These are phyloP conservation scores for Nitzschia palea DNA, from an alignment of 108 stramenopile species.

Conservation along the genomic window DNA sequence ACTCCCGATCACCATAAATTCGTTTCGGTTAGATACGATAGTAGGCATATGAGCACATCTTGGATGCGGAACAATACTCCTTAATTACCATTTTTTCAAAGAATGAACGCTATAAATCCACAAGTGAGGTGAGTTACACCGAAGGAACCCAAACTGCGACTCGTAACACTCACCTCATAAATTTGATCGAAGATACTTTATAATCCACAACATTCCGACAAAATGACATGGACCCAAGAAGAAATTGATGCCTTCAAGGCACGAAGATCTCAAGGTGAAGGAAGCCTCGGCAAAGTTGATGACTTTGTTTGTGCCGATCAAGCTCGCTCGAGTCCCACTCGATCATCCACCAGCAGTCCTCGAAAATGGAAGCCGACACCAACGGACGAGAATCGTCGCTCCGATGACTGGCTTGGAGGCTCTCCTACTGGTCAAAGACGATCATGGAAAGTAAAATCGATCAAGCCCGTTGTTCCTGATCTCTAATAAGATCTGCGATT, in stretches of 20 bases:
- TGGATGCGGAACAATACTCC: not conserved
- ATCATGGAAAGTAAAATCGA: slow-evolving; percentile 16
- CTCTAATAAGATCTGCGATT: too few relatives aligned
- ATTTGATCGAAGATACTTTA: not conserved
- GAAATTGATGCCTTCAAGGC: slow-evolving; percentile 24
- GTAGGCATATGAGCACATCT: not conserved
- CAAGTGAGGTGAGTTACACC: too few relatives aligned
- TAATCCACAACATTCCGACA: not conserved
- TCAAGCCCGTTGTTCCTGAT: slow-evolving; percentile 15
- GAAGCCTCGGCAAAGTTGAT: slow-evolving; percentile 13
- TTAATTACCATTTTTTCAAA: not conserved
- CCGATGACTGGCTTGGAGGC: slow-evolving; percentile 8
- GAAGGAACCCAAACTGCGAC: too few relatives aligned
- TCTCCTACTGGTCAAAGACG: slow-evolving; percentile 8
- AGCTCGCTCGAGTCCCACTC: not conserved
- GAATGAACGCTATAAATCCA: not conserved
- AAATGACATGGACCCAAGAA: slow-evolving; percentile 16
- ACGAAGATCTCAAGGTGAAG: slow-evolving; percentile 11
- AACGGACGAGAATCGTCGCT: slow-evolving; percentile 14
- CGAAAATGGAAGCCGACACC: slow-evolving; percentile 18
- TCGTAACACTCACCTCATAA: too few relatives aligned
- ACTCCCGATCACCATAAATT: too few relatives aligned
- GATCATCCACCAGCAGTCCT: slow-evolving; percentile 9
- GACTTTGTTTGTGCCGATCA: slow-evolving; percentile 12
- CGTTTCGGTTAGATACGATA: too few relatives aligned